These are phyloP conservation scores for Monosporozyma servazzii DNA, from an alignment of 805 yeast genomes.

Conservation along the genomic window DNA sequence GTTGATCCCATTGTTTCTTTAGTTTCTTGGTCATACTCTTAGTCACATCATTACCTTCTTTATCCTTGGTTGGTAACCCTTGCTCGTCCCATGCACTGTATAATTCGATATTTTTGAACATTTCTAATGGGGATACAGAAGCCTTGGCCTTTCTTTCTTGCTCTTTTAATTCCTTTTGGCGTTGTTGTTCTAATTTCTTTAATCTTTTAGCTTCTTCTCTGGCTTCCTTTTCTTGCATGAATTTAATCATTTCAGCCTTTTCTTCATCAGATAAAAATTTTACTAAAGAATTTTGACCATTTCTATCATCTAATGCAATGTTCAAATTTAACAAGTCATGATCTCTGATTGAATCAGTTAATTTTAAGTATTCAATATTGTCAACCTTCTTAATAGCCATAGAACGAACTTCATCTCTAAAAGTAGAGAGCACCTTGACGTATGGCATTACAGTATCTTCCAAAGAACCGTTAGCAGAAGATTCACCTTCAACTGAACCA, in stretches of 20 bases:
- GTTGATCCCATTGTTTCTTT: conserved; percentile 65
- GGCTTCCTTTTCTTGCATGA: conserved; percentile 48
- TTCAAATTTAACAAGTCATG: conserved; percentile 64
- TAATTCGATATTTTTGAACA: conserved; percentile 52
- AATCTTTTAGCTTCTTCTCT: conserved; percentile 34
- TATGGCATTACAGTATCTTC: conserved; percentile 77
- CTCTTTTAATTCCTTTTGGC: conserved; percentile 52
- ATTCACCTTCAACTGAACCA: conserved; percentile 20
- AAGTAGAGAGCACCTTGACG: conserved; percentile 63
- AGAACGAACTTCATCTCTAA: conserved; percentile 74
- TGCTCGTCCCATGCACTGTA: conserved; percentile 75
- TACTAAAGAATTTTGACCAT: conserved; percentile 68
- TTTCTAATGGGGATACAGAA: conserved; percentile 54
- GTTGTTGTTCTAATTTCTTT: conserved; percentile 43
- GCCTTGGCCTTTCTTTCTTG: conserved; percentile 57
- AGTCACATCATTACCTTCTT: conserved; percentile 71
- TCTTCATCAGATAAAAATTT: conserved; percentile 71
- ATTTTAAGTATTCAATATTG: conserved; percentile 46
- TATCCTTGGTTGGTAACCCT: conserved; percentile 74
- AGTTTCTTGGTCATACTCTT: conserved; percentile 83
- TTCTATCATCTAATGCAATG: conserved; percentile 83
- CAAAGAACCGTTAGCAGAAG: conserved; percentile 17
- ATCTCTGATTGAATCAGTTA: conserved; percentile 68
- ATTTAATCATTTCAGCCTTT: conserved; percentile 47
- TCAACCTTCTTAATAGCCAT: conserved; percentile 57